A percentile compares a stretch with the other conserved stretches of the same genome.
phyloP scores from a whole-genome alignment of 805 yeast genomes.

The Candida dajiaensis region DNA sequence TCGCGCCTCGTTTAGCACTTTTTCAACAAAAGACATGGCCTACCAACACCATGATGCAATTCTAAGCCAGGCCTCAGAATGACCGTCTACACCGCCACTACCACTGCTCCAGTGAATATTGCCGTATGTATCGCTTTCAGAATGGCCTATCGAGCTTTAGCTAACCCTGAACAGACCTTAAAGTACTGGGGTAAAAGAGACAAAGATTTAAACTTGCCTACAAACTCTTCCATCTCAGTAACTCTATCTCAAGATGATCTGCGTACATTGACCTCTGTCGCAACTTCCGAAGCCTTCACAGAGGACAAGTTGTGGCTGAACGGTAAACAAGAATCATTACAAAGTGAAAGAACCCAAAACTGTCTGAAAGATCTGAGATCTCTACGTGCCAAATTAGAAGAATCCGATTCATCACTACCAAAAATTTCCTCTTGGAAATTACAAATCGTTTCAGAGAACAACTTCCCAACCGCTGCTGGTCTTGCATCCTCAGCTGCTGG shows the following conservation, averaged over 20 bases:
- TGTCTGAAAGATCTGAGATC: slow-evolving; percentile 72
- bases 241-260: slow-evolving; percentile 88
- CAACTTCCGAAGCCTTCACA: slow-evolving; percentile 50
- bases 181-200: slow-evolving; percentile 99
- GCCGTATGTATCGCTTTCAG: slow-evolving; percentile 52
- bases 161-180: slow-evolving; percentile 47
- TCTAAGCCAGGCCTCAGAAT: slow-evolving; percentile 23
- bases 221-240: slow-evolving; percentile 93
- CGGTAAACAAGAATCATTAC: slow-evolving; percentile 72
- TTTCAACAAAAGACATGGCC: neutral
- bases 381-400: slow-evolving; percentile 60
- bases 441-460: slow-evolving; percentile 86
- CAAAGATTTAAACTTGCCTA: slow-evolving; percentile 80
- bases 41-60: neutral
- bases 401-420: slow-evolving; percentile 45
- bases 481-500: slow-evolving; percentile 98
- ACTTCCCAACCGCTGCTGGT: slow-evolving; percentile 99
- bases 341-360: slow-evolving; percentile 56
- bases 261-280: slow-evolving; percentile 86
- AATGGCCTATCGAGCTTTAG: neutral
- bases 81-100: slow-evolving; percentile 65
- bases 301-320: slow-evolving; percentile 79
- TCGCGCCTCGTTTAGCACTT: neutral
- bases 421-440: slow-evolving; percentile 58
- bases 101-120: slow-evolving; percentile 96